Evolutionary conservation across 2,329 filamentous ascomycete species (phyloP).

Genomic region (Penicillium nordicum): DNA sequence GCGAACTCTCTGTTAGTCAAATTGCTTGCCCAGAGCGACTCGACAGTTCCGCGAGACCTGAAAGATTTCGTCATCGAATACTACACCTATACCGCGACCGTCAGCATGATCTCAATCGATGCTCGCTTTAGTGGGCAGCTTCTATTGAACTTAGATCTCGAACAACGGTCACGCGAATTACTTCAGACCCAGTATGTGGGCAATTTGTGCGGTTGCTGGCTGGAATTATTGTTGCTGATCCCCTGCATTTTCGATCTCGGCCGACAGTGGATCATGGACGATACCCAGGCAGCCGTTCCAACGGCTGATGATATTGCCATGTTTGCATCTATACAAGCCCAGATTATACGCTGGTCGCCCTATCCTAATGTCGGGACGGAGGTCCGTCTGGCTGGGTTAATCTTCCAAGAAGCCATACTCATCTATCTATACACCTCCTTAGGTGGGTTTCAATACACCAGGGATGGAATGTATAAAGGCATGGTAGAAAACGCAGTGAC

Average conservation of each 20-base stretch:
- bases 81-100: constrained; percentile 48
- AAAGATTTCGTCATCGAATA: constrained; percentile 50
- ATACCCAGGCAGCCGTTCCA: constrained; percentile 24
- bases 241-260: constrained; percentile 33
- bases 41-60: constrained; percentile 37
- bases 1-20: constrained; percentile 44
- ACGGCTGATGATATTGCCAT: constrained; percentile 45
- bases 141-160: constrained; percentile 43
- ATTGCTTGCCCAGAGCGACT: constrained; percentile 34
- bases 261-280: constrained; percentile 34
- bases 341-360: constrained; percentile 43
- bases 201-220: constrained; percentile 32
- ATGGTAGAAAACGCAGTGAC: constrained; percentile 25
- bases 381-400: constrained; percentile 41
- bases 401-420: constrained; percentile 47
- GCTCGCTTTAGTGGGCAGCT: constrained; percentile 29
- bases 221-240: constrained; percentile 30
- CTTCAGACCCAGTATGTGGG: constrained; percentile 28
- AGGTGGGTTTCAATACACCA: constrained; percentile 22
- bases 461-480: constrained; percentile 27
- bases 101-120: constrained; percentile 49
- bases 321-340: constrained; percentile 44
- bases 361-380: constrained; percentile 35
- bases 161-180: constrained; percentile 34
- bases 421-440: constrained; percentile 42